Evolutionary conservation across 176 grass and related monocot genomes (phyloP).

Genomic region (Typha latifolia): DNA sequence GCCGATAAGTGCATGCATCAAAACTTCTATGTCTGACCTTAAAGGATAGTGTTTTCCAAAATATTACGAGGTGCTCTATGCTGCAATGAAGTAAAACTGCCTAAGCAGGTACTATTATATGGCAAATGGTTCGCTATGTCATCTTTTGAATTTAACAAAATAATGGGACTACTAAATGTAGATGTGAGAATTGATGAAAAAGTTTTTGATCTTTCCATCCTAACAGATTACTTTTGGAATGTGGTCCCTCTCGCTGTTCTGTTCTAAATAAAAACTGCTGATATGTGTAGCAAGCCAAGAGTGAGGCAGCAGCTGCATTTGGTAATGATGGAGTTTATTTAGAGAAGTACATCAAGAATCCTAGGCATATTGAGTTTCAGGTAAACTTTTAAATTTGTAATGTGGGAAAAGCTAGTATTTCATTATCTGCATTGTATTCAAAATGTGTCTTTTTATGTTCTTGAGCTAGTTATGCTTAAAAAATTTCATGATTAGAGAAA

Average conservation of each 20-base stretch:
- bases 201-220: neutral
- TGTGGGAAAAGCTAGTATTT: neutral
- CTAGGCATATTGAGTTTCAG: conserved; percentile 57
- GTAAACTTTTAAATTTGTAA: neutral
- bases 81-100: too few species aligned
- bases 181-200: too few species aligned
- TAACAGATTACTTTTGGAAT: neutral
- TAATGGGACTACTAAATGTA: too few species aligned
- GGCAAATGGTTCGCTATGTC: too few species aligned
- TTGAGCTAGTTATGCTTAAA: neutral
- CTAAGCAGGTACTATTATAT: too few species aligned
- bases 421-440: too few species aligned
- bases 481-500: too few species aligned
- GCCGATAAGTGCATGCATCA: too few species aligned
- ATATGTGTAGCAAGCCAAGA: conserved; percentile 40
- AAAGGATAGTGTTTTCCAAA: too few species aligned
- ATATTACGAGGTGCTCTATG: too few species aligned
- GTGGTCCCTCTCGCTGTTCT: neutral
- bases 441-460: neutral
- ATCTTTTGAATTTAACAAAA: too few species aligned
- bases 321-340: conserved; percentile 59
- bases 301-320: conserved; percentile 47
- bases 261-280: conserved; percentile 6
- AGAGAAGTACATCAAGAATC: conserved; percentile 53
- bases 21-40: too few species aligned